Base-by-base conservation (phyloP, 2,329 filamentous ascomycete species). In the Coniochaeta sp. region DNA sequence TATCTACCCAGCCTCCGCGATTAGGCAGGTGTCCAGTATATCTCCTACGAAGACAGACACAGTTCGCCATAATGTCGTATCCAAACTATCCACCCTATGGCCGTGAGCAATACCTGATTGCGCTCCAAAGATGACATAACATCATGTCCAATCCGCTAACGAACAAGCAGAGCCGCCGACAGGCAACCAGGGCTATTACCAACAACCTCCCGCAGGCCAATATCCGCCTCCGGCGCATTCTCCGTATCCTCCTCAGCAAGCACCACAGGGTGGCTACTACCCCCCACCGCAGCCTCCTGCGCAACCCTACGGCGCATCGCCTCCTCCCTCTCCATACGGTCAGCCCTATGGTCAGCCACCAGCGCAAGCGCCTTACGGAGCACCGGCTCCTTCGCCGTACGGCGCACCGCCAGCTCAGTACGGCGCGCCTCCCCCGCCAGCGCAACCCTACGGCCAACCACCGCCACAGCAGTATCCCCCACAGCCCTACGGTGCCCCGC, bases 381-480 rank as follows among this genome's bases (percentile, higher is more conserved):
- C 62, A 60, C 70, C 70, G 14, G 54, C 54, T 36, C 70, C 68
- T 17, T 72, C 70, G 54, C 66, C 62, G 50, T 72, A 69, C 61
- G 73, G 73, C 33, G 56, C 54, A 12, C 72, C 74, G 6, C 67
- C 69, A 0, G 71, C 69, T 9, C 71, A 72, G 31, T 79, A 79
- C 58, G 76, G 76, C 33, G 73, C 74, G 24, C 77, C 78, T 24
- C 72, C 78, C 43, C 70, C 71, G 40, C 66, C 68, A 26, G 69
- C 67, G n/a, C 72, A 71, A 52, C 66, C 62, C 44, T 72, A 68
- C 61, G 73, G 73, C 43, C 71, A 72, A 22, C 73, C 75, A 12
- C 73, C 70, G n/a, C 69, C 73, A n/a, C 73, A 73, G 24, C 59
- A 31, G n/a, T 63, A 63, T 44, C 73, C 74, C 3, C 73, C 71